Base-by-base conservation (phyloP, 768 basidiomycete species). In the Leccinum obscurum region DNA sequence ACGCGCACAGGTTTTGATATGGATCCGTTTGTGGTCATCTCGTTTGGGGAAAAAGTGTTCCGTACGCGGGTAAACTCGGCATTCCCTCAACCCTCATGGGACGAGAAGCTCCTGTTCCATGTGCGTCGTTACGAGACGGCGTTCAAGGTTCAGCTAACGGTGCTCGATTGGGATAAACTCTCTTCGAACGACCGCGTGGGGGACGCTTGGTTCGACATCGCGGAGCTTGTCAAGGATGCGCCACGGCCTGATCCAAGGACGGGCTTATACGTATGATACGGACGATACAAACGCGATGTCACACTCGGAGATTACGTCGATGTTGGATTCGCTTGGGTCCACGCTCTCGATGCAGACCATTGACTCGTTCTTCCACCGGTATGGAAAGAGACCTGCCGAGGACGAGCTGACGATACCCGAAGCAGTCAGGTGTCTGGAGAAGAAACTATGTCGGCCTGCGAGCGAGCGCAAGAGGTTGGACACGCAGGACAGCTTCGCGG, bases 251-350 rank as follows among this genome's bases (percentile, higher is more conserved):
- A n/a, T n/a, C n/a, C n/a, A n/a, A n/a, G n/a, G n/a, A n/a, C n/a
- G n/a, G n/a, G n/a, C n/a, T n/a, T n/a, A n/a, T n/a, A n/a, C n/a
- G n/a, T n/a, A n/a, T n/a, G n/a, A n/a, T n/a, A n/a, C n/a, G 0
- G 94, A 95, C 73, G 92, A 95, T 62, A 90, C 87, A 0, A 77
- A 77, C 22, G 71, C 82, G 1, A 76, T 95, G 44, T 94, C 93
- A 0, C 87, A 88, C 62, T 77, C 95, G 57, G 97, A 98, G 73
- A 80, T 97, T 32, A 92, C 90, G 0, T 92, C 92, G 11, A 95
- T 98, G 92, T 88, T 99, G 48, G 96, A 98, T 76, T 96, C 95
- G 2, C 87, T 99, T 39, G 95, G 95, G 5, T 97, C 95, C 4
- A 98, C 96, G 0, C 83, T 98, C 53, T 90, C 90, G 7, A 75